phyloP scores from a whole-genome alignment of 106 monocot species.

The Gastrodia elata region DNA sequence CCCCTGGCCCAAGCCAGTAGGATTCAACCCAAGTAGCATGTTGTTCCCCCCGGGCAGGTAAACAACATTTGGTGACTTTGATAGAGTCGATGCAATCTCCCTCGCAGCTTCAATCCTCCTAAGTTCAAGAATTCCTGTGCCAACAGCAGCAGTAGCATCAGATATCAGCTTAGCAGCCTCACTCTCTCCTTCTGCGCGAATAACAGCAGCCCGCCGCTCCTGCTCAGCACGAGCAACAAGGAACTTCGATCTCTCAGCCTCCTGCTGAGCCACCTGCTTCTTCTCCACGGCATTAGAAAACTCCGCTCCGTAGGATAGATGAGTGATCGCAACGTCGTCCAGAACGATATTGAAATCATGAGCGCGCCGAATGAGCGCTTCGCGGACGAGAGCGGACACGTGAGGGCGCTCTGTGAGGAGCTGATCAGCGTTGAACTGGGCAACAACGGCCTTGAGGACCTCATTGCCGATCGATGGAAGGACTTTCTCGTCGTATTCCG shows the following conservation, averaged over 20 bases:
- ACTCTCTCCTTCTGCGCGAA: slow-evolving; percentile 66
- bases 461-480: slow-evolving; percentile 87
- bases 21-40: slow-evolving; percentile 48
- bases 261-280: slow-evolving; percentile 92
- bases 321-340: slow-evolving; percentile 71
- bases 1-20: slow-evolving; percentile 11
- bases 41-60: slow-evolving; percentile 54
- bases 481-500: slow-evolving; percentile 91
- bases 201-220: slow-evolving; percentile 54
- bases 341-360: slow-evolving; percentile 56
- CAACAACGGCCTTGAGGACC: slow-evolving; percentile 60
- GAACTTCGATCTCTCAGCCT: slow-evolving; percentile 67
- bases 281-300: slow-evolving; percentile 62
- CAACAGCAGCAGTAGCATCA: slow-evolving; percentile 40
- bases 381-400: slow-evolving; percentile 49
- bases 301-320: slow-evolving; percentile 50
- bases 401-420: slow-evolving; percentile 62
- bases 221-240: slow-evolving; percentile 55
- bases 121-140: slow-evolving; percentile 53
- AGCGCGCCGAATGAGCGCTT: slow-evolving; percentile 35
- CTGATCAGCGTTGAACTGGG: slow-evolving; percentile 80
- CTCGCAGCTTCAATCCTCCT: slow-evolving; percentile 70
- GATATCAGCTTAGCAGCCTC: slow-evolving; percentile 52
- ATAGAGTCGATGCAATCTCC: slow-evolving; percentile 53
- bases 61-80: slow-evolving; percentile 39